Evolutionary conservation across 2,329 filamentous ascomycete genomes (phyloP), one percentile per base, ranked within the genome.

Genomic region (Botrytis tulipae): DNA sequence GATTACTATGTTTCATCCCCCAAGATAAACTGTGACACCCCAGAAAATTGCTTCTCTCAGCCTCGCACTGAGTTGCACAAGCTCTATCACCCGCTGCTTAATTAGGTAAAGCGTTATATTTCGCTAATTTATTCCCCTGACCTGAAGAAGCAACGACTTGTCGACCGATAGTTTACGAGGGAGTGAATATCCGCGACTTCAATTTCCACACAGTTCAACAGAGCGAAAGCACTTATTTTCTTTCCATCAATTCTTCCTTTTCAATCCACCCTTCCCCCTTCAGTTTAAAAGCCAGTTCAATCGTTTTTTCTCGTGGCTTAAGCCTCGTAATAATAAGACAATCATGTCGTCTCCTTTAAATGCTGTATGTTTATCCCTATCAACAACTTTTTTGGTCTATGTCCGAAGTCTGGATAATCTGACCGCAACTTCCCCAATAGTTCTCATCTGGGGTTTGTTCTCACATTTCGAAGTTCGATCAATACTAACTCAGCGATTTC

Each of bases 311-410:
- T 71, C 67, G 72, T 62, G 71, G 62, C 22, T 69, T 37, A 59
- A 72, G 32, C 71, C 63, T 72, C 71, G 71, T 60, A 69, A 69
- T 37, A 72, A 69, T 57, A 60, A 62, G 66, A 74, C 48, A 76
- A 85, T 80, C 80, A 87, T 87, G 85, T 87, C 85, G 80, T 86
- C 85, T 79, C 84, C 85, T 78, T 82, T 86, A 80, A 86, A 84
- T 81, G 85, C 85, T 82, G 85, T 87, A 86, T 80, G 85, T 84
- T 77, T 75, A 79, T 74, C 71, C 68, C 73, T 40, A 42, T 69
- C 63, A 72, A 60, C 61, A 72, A 71, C 37, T 76, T 46, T 60
- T 72, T 73, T 73, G 29, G 40, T 74, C 66, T 72, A 75, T 61
- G 76, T 78, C 79, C 78, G 69, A 57, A 32, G 79, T 79, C 77